phyloP scores from a whole-genome alignment of 2,329 filamentous ascomycete species.

The Pestalotiopsis sp. region DNA sequence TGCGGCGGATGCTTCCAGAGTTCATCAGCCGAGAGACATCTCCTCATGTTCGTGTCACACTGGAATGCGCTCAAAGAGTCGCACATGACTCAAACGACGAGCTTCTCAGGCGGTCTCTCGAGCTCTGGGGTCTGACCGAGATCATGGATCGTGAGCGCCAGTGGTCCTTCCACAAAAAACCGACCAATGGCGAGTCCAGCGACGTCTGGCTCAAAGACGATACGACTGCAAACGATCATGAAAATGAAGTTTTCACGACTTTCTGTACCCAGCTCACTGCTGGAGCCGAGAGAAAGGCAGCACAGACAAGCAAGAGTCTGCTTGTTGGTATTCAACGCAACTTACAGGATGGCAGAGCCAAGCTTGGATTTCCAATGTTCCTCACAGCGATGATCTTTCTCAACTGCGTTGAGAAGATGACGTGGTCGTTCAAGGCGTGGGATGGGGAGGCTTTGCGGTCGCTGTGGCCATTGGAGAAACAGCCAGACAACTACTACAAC shows the following conservation, averaged over 20 bases:
- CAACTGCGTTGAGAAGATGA: conserved; percentile 67
- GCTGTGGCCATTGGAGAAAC: conserved; percentile 61
- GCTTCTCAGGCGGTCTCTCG: conserved; percentile 57
- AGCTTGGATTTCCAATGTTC: conserved; percentile 61
- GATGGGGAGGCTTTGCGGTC: conserved; percentile 60
- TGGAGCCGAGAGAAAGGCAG: conserved; percentile 63
- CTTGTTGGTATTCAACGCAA: conserved; percentile 62
- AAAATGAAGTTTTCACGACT: conserved; percentile 46
- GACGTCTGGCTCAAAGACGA: conserved; percentile 52
- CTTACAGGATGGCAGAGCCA: conserved; percentile 61
- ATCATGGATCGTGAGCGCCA: conserved; percentile 64
- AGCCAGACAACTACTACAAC: conserved; percentile 55
- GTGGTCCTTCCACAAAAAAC: conserved; percentile 57
- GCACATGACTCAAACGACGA: conserved; percentile 51
- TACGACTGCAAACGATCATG: conserved; percentile 48
- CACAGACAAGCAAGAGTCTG: conserved; percentile 56
- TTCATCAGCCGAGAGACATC: conserved; percentile 62
- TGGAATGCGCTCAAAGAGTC: conserved; percentile 49
- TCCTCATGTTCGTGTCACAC: conserved; percentile 57
- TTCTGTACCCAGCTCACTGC: conserved; percentile 66
- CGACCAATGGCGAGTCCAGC: conserved; percentile 39
- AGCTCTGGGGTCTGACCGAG: conserved; percentile 66
- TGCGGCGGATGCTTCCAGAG: conserved; percentile 56
- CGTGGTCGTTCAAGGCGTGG: conserved; percentile 69
- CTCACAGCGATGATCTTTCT: conserved; percentile 62